Evolutionary conservation across 371 early-diverging fungal species (phyloP).

Genomic region (Mucor mucedo): DNA sequence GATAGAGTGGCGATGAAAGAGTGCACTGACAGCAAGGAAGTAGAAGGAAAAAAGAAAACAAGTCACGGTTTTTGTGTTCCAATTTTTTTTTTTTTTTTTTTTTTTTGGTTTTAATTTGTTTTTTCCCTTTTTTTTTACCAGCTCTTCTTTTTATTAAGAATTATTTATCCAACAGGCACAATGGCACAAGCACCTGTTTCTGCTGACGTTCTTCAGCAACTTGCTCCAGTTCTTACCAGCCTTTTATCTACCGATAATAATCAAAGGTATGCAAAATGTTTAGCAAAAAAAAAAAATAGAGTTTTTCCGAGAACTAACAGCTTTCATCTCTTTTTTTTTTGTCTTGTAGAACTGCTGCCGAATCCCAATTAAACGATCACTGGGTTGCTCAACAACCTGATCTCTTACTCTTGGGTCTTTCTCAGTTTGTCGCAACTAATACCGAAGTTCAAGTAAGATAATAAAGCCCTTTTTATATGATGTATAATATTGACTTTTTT

Average conservation of each 20-base stretch:
- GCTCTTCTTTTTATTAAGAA: slow-evolving; percentile 4
- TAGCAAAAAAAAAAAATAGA: background rate
- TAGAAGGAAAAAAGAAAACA: slow-evolving; percentile 19
- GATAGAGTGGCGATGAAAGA: no score
- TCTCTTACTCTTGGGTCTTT: slow-evolving; percentile 70
- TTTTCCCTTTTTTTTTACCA: slow-evolving; percentile 7
- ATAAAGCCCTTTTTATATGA: background rate
- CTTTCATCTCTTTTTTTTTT: background rate
- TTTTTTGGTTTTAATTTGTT: slow-evolving; percentile 8
- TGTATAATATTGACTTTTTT: no score
- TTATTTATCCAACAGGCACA: slow-evolving; percentile 22
- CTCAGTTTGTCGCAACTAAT: slow-evolving; percentile 63
- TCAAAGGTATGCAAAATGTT: slow-evolving; percentile 35
- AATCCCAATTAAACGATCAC: slow-evolving; percentile 72
- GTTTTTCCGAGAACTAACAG: background rate
- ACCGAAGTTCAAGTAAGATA: slow-evolving; percentile 55
- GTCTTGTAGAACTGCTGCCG: slow-evolving; percentile 69
- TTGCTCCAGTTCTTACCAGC: slow-evolving; percentile 62
- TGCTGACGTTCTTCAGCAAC: slow-evolving; percentile 63
- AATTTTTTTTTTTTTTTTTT: slow-evolving; percentile 25
- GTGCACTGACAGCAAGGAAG: no score
- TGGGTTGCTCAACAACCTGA: slow-evolving; percentile 76
- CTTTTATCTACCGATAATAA: slow-evolving; percentile 66
- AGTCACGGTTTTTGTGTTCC: slow-evolving; percentile 21
- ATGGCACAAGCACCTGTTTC: slow-evolving; percentile 55